These are phyloP conservation scores for Trichoderma aggressivum DNA, from an alignment of 2,329 filamentous ascomycete genomes.

Conservation along the genomic window DNA sequence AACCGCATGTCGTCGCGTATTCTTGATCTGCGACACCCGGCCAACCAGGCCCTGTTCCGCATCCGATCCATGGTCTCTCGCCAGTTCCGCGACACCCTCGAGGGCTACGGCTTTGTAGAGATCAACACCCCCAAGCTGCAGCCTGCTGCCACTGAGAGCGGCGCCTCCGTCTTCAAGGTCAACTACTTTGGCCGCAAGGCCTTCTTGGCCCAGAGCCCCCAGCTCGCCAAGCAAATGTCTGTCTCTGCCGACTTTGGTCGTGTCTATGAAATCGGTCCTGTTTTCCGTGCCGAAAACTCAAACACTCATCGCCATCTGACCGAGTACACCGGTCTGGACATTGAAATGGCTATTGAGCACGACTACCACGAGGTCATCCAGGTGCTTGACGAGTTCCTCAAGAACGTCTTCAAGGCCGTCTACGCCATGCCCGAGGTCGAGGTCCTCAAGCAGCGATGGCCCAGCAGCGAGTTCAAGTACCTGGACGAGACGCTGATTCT, in stretches of 20 bases:
- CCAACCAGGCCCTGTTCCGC: conserved; percentile 83
- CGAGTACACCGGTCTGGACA: conserved; percentile 87
- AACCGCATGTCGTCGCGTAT: conserved; percentile 76
- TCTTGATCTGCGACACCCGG: conserved; percentile 79
- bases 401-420: conserved; percentile 57
- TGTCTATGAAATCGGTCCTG: conserved; percentile 70
- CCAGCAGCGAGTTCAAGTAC: conserved; percentile 83
- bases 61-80: conserved; percentile 78
- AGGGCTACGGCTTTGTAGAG: conserved; percentile 77
- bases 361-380: conserved; percentile 86
- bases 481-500: conserved; percentile 80
- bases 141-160: conserved; percentile 85
- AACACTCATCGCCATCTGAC: conserved; percentile 94
- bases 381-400: conserved; percentile 75
- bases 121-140: conserved; percentile 93
- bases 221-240: conserved; percentile 89
- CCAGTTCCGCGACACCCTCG: conserved; percentile 73
- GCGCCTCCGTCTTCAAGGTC: conserved; percentile 85
- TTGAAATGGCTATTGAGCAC: conserved; percentile 87
- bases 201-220: conserved; percentile 87
- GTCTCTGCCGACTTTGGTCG: conserved; percentile 85
- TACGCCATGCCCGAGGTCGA: conserved; percentile 64
- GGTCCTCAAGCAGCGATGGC: conserved; percentile 77
- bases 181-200: conserved; percentile 87
- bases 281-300: conserved; percentile 92